Conservation (phyloP, 2,329 filamentous ascomycete genomes). For the Cladophialophora chaetospira region DNA sequence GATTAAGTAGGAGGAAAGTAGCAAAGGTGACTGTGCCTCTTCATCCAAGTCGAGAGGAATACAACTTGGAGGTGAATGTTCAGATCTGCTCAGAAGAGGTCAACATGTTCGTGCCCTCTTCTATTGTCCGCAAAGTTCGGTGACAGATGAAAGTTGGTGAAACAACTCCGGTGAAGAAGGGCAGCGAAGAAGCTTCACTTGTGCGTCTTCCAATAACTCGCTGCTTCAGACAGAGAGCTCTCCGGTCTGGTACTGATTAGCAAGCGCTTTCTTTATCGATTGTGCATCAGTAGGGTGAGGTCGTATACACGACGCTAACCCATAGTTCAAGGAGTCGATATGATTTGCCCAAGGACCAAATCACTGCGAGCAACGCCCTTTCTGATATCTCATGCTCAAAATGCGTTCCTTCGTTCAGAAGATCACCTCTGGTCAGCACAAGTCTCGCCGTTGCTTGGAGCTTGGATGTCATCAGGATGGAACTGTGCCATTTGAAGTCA, state of each 20-base stretch:
- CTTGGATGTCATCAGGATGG: background rate
- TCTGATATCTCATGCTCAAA: too few species aligned
- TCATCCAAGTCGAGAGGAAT: background rate
- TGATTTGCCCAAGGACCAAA: too few species aligned
- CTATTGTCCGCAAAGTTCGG: slow-evolving; percentile 8
- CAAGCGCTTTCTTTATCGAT: background rate
- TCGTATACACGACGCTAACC: background rate
- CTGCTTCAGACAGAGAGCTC: background rate
- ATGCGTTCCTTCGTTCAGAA: background rate
- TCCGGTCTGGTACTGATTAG: background rate
- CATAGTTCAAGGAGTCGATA: too few species aligned
- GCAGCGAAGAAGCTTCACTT: background rate
- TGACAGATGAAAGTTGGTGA: slow-evolving; percentile 7
- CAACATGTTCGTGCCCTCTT: background rate
- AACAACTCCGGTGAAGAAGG: background rate
- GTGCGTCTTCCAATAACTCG: background rate
- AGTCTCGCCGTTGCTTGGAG: background rate
- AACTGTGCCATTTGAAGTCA: background rate
- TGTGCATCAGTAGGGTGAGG: background rate
- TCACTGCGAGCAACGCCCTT: too few species aligned
- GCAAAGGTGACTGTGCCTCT: background rate
- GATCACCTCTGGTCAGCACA: too few species aligned
- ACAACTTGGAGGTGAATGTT: slow-evolving; percentile 14
- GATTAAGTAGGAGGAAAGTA: background rate
- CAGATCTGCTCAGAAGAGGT: background rate